Evolutionary conservation across 371 early-diverging fungal species (phyloP).

Genomic region (Aphelidium insulamus): DNA sequence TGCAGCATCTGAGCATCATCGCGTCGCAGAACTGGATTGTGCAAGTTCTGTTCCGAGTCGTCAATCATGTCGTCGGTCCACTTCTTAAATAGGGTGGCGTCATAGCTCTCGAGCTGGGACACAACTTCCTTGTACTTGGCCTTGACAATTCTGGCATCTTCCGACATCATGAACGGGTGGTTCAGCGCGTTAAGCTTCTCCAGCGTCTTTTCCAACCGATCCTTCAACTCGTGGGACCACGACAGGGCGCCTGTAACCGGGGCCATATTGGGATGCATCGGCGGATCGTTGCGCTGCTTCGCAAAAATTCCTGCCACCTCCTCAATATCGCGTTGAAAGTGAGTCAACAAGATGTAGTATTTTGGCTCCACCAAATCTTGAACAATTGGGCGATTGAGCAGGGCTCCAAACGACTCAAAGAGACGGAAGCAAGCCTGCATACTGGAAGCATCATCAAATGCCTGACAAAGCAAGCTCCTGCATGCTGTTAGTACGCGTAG

Average conservation of each 20-base stretch:
- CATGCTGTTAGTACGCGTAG: background rate
- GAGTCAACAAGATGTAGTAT: slow-evolving; percentile 21
- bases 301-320: slow-evolving; percentile 19
- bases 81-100: slow-evolving; percentile 12
- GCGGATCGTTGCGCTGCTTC: slow-evolving; percentile 17
- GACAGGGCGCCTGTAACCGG: slow-evolving; percentile 29
- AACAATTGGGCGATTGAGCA: slow-evolving; percentile 20
- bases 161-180: slow-evolving; percentile 18
- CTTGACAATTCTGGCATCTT: slow-evolving; percentile 19
- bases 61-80: slow-evolving; percentile 26
- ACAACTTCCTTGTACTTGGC: slow-evolving; percentile 16
- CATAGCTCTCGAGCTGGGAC: slow-evolving; percentile 15
- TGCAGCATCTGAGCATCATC: slow-evolving; percentile 6
- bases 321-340: slow-evolving; percentile 21
- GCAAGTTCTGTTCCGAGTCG: slow-evolving; percentile 25
- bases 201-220: slow-evolving; percentile 22
- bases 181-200: slow-evolving; percentile 26
- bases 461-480: slow-evolving; percentile 27
- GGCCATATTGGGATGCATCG: slow-evolving; percentile 35
- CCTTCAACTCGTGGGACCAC: slow-evolving; percentile 28
- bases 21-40: slow-evolving; percentile 21
- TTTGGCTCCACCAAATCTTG: slow-evolving; percentile 24
- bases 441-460: slow-evolving; percentile 29
- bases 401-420: slow-evolving; percentile 27
- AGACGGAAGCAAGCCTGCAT: slow-evolving; percentile 24